phyloP scores from a whole-genome alignment of 257 asterid genomes.

The Parsonsia alboflavescens region DNA sequence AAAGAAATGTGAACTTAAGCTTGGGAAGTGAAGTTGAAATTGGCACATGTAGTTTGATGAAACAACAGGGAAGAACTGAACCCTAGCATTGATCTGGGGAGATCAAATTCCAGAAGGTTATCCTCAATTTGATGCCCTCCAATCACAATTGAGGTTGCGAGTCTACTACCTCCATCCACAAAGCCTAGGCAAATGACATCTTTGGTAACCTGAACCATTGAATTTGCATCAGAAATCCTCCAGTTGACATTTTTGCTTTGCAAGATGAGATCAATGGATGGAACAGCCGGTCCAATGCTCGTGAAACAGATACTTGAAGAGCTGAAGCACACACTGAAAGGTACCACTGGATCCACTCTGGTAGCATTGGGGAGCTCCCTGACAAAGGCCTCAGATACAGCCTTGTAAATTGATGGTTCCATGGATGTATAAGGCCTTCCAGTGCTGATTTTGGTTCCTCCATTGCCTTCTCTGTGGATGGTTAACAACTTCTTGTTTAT shows the following conservation, averaged over 20 bases:
- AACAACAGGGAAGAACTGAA: constrained; percentile 42
- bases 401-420: constrained; percentile 16
- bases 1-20: neutral
- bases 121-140: constrained; percentile 21
- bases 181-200: constrained; percentile 22
- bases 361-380: neutral
- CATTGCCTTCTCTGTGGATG: constrained; percentile 11
- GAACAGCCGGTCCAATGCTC: constrained; percentile 12
- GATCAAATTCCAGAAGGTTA: constrained; percentile 18
- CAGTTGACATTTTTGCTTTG: constrained; percentile 13
- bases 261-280: constrained; percentile 23
- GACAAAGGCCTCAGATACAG: constrained; percentile 9
- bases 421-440: neutral
- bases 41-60: constrained; percentile 34
- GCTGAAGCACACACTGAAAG: constrained; percentile 21
- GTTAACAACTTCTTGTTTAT: constrained; percentile 7
- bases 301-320: neutral
- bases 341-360: constrained; percentile 11
- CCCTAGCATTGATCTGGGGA: constrained; percentile 36
- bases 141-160: constrained; percentile 15
- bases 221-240: constrained; percentile 37
- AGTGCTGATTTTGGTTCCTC: constrained; percentile 26
- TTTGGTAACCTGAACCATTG: constrained; percentile 25
- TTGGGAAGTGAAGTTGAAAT: constrained; percentile 34
- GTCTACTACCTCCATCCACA: constrained; percentile 15